These are phyloP conservation scores for Rutstroemia sp. DNA, from an alignment of 2,329 filamentous ascomycete genomes.

Conservation along the genomic window DNA sequence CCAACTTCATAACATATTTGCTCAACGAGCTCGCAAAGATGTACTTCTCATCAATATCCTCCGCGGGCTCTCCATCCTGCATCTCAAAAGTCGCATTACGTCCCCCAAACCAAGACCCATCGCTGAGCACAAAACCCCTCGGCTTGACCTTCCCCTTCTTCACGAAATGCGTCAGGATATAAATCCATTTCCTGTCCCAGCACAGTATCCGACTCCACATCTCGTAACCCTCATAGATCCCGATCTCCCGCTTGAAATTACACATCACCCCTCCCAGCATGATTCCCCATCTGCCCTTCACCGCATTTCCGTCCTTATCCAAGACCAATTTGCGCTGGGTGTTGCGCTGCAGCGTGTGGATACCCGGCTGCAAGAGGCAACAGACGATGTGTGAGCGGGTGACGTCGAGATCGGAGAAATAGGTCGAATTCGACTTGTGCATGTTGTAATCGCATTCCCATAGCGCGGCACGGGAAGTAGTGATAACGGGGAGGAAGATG, in stretches of 20 bases:
- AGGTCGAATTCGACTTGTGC: conserved; percentile 65
- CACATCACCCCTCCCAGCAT: conserved; percentile 68
- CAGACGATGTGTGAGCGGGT: conserved; percentile 74
- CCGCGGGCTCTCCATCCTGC: conserved; percentile 32
- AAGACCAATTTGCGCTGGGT: conserved; percentile 40
- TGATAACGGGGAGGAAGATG: conserved; percentile 56
- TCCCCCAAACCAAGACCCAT: conserved; percentile 35
- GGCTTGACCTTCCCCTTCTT: conserved; percentile 52
- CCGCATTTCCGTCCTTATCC: conserved; percentile 35
- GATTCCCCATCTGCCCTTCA: conserved; percentile 49
- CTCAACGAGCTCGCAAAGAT: conserved; percentile 65
- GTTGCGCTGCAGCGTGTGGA: conserved; percentile 45
- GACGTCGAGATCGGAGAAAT: conserved; percentile 63
- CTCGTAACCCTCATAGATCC: conserved; percentile 61
- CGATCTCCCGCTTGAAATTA: conserved; percentile 67
- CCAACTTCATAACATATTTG: conserved; percentile 80
- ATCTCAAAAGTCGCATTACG: conserved; percentile 34
- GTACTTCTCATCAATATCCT: conserved; percentile 47
- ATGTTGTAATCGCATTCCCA: conserved; percentile 66
- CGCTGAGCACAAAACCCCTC: conserved; percentile 34
- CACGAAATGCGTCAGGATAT: conserved; percentile 68
- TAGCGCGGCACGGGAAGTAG: conserved; percentile 50
- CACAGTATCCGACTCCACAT: conserved; percentile 63
- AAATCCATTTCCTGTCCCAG: conserved; percentile 81
- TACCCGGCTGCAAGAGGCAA: conserved; percentile 54